phyloP scores from a whole-genome alignment of 2,329 filamentous ascomycete species.

The Alternaria burnsii region DNA sequence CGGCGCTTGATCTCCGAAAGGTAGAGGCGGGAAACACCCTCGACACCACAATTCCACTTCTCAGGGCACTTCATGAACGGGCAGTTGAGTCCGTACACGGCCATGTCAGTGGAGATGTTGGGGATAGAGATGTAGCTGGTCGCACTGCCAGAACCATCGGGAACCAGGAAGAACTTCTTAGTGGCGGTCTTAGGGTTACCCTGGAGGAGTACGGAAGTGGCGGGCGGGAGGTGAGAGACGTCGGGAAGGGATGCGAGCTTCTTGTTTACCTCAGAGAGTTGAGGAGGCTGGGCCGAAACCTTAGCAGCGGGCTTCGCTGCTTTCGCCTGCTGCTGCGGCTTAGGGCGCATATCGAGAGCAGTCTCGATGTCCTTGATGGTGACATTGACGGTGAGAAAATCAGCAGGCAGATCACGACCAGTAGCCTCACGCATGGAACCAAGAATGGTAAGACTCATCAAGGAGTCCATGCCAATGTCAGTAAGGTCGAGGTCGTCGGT shows the following conservation, averaged over 20 bases:
- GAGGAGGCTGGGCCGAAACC: slow-evolving; percentile 36
- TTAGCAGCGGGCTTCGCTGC: slow-evolving; percentile 29
- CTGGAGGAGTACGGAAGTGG: slow-evolving; percentile 65
- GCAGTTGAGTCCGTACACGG: slow-evolving; percentile 68
- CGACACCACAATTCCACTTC: slow-evolving; percentile 71
- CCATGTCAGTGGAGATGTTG: slow-evolving; percentile 61
- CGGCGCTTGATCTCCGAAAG: slow-evolving; percentile 75
- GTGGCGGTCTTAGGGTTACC: slow-evolving; percentile 65
- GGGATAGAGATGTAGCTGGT: slow-evolving; percentile 73
- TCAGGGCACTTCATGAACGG: slow-evolving; percentile 75
- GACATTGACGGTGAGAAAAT: slow-evolving; percentile 67
- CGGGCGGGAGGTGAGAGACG: slow-evolving; percentile 56
- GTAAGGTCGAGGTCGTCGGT: slow-evolving; percentile 67
- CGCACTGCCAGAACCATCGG: slow-evolving; percentile 66
- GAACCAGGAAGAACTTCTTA: slow-evolving; percentile 63
- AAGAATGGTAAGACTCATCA: slow-evolving; percentile 62
- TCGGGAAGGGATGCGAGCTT: slow-evolving; percentile 54
- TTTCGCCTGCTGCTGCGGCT: slow-evolving; percentile 50
- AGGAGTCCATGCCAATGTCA: slow-evolving; percentile 65
- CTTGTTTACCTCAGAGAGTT: slow-evolving; percentile 60
- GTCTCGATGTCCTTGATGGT: slow-evolving; percentile 72
- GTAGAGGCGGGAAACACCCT: slow-evolving; percentile 71
- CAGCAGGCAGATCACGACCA: slow-evolving; percentile 59
- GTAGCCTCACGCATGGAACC: slow-evolving; percentile 61
- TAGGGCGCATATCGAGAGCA: slow-evolving; percentile 65